These are phyloP conservation scores for Dendrocalamus latiflorus DNA, from an alignment of 202 grass and related monocot species.

Conservation along the genomic window DNA sequence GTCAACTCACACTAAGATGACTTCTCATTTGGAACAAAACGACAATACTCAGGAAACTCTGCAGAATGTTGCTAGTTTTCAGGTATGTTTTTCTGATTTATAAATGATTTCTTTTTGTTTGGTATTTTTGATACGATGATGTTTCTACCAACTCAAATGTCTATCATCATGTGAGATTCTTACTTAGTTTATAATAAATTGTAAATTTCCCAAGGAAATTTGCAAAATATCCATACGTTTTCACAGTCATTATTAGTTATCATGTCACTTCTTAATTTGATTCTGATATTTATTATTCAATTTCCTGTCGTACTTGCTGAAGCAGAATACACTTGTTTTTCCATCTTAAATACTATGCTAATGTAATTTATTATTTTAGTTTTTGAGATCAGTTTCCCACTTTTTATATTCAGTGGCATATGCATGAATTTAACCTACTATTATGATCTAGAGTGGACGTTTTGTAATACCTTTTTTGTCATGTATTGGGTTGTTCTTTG, in stretches of 20 bases:
- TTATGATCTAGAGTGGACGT: not conserved
- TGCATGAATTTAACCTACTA: not conserved
- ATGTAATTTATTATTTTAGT: not conserved
- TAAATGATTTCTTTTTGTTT: conserved; percentile 1
- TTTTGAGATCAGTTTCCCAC: not conserved
- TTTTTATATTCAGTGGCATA: not conserved
- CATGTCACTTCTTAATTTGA: too few species aligned
- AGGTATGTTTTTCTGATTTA: conserved; percentile 44
- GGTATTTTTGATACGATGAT: not conserved
- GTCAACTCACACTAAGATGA: conserved; percentile 17
- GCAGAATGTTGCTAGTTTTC: conserved; percentile 81
- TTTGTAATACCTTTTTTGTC: not conserved
- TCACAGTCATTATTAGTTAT: too few species aligned
- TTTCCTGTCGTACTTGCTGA: not conserved
- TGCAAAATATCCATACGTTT: too few species aligned
- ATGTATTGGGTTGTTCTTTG: conserved; percentile 9
- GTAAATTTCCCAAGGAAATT: not conserved
- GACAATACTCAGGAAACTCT: conserved; percentile 18
- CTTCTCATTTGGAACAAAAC: conserved; percentile 37
- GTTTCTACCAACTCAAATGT: not conserved
- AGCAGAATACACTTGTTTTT: not conserved
- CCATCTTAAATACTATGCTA: not conserved
- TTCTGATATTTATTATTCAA: not conserved
- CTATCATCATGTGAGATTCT: not conserved
- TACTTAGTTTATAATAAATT: not conserved